Base-by-base conservation (phyloP, 2,329 filamentous ascomycete species). In the Neofusicoccum kwambonambiense region DNA sequence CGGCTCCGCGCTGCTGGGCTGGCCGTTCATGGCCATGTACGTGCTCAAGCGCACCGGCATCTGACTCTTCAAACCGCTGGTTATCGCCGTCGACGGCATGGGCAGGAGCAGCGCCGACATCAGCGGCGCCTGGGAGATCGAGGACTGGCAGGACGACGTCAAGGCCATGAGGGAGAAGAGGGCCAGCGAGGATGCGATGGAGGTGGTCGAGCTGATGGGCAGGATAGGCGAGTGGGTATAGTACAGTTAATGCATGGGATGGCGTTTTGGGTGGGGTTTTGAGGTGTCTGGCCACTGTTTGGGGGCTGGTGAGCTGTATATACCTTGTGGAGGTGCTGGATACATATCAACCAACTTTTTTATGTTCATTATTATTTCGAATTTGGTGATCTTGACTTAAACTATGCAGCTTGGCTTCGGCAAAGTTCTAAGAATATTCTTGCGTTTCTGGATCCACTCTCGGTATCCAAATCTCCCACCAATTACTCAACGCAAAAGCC, bases 1-100 rank as follows among this genome's bases (percentile, higher is more conserved):
- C 52, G 70, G 70, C 58, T 70, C 62, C 31, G 37, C 69, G 3
- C 65, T 77, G 3, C 70, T 78, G 13, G 74, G 72, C 31, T 77
- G 75, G 75, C 76, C 76, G 0, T 41, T 76, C 9, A 72, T 69
- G 2, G 71, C 70, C 4, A 68, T 68, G 22, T 69, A 67, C 61
- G 66, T 69, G 49, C 71, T 73, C 63, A 73, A 73, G 49, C 69
- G 69, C n/a, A 67, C 66, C 3, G 70, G 67, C 22, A 70, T 77
- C 70, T 76, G 74, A 76, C 58, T 64, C 19, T 34, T 56, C 61
- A 52, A n/a, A 12, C 61, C 61, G 22, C 39, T 64, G n/a, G 61
- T 64, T 22, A 64, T 64, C 49, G 49, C 63, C 34, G 41, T 56
- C 35, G 70, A 54, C 56, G 69, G 34, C 54, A 51, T 12, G 44